These are phyloP conservation scores for Vanderwaltozyma yarrowii DNA, from an alignment of 805 yeast species.

Conservation along the genomic window DNA sequence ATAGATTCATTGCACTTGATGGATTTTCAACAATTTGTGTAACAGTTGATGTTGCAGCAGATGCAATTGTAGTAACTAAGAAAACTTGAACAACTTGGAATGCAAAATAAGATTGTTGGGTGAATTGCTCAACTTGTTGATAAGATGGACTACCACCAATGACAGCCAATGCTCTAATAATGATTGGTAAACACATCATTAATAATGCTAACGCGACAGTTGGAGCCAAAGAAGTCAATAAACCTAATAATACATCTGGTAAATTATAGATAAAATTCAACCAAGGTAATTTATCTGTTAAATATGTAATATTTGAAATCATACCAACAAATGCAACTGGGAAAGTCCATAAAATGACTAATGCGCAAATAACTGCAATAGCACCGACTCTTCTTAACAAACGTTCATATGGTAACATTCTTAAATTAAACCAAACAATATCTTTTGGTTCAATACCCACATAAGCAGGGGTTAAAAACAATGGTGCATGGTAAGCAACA, in stretches of 20 bases:
- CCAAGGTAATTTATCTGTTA: slow-evolving; percentile 47
- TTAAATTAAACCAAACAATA: slow-evolving; percentile 60
- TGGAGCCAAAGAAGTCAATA: slow-evolving; percentile 61
- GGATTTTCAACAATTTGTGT: slow-evolving; percentile 53
- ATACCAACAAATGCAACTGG: slow-evolving; percentile 75
- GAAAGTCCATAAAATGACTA: slow-evolving; percentile 60
- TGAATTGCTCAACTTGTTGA: slow-evolving; percentile 50
- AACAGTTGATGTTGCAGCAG: slow-evolving; percentile 61
- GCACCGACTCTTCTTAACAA: slow-evolving; percentile 45
- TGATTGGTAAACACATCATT: slow-evolving; percentile 56
- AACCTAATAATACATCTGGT: slow-evolving; percentile 46
- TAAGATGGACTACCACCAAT: slow-evolving; percentile 46
- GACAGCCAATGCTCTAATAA: slow-evolving; percentile 54
- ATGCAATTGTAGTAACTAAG: slow-evolving; percentile 58
- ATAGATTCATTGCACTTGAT: slow-evolving; percentile 42
- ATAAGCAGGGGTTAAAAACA: slow-evolving; percentile 48
- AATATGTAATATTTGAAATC: slow-evolving; percentile 54
- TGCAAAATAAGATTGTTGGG: slow-evolving; percentile 59
- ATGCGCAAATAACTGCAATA: slow-evolving; percentile 40
- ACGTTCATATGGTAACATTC: slow-evolving; percentile 75
- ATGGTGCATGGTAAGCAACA: slow-evolving; percentile 52
- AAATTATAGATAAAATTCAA: slow-evolving; percentile 46
- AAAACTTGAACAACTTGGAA: slow-evolving; percentile 66
- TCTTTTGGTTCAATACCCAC: slow-evolving; percentile 57
- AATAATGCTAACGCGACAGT: slow-evolving; percentile 53